Conservation (phyloP, 176 grass and related monocot species). For the Avena eriantha region DNA sequence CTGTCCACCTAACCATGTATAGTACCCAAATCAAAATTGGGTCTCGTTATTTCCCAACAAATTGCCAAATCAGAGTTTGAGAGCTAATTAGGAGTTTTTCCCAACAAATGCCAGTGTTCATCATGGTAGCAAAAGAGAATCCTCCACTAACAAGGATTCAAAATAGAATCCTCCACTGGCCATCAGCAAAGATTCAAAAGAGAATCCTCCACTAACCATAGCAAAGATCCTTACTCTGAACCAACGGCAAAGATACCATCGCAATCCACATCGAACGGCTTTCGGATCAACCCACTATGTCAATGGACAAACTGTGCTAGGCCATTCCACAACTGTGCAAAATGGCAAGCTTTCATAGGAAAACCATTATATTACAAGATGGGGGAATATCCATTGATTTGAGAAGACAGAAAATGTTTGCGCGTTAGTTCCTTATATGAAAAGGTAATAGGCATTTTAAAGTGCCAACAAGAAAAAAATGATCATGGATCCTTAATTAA, state of each 20-base stretch:
- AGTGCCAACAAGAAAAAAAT: not conserved
- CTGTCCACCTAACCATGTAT: not conserved
- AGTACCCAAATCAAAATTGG: slow-evolving; percentile 1
- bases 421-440: not conserved
- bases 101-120: not conserved
- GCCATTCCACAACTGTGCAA: slow-evolving; percentile 11
- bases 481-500: not conserved
- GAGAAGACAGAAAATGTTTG: not conserved
- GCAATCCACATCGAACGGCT: slow-evolving; percentile 24
- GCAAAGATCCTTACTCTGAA: slow-evolving; percentile 34
- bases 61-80: not conserved
- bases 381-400: slow-evolving; percentile 4
- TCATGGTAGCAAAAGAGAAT: not conserved
- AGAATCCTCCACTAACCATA: not conserved
- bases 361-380: not conserved
- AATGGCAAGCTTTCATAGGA: not conserved
- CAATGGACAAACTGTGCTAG: slow-evolving; percentile 2
- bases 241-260: slow-evolving; percentile 28
- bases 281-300: not conserved
- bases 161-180: no score
- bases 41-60: no score
- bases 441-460: not conserved
- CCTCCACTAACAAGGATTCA: no score
- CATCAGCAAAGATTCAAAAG: no score
- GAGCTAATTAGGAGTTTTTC: not conserved